phyloP scores from a whole-genome alignment of 306 rosid species.

The Aeschynomene evenia region DNA sequence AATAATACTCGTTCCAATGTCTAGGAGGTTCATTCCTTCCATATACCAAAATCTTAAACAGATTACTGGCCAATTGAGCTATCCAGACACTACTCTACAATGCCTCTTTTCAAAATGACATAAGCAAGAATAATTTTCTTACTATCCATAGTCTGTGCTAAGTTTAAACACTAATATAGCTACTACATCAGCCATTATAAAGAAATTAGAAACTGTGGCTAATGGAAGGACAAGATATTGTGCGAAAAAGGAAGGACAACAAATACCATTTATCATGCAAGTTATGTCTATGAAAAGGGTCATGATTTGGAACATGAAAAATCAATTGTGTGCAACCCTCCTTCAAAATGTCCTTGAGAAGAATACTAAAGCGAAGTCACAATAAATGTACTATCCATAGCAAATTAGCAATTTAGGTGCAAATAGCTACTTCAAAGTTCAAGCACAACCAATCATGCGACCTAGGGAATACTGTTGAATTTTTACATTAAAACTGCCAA shows the following conservation, averaged over 20 bases:
- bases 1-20: not conserved
- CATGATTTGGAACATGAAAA: not conserved
- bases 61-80: not conserved
- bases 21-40: not conserved
- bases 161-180: constrained; percentile 9
- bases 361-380: not conserved
- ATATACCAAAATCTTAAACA: not conserved
- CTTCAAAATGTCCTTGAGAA: not conserved
- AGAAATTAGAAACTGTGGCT: not conserved
- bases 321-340: not conserved
- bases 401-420: not conserved
- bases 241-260: not conserved
- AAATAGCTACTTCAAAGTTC: not conserved
- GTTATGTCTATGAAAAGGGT: not conserved
- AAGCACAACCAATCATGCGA: not conserved
- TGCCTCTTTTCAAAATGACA: constrained; percentile 10
- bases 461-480: not conserved
- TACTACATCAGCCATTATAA: not conserved
- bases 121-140: not conserved
- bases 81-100: not conserved
- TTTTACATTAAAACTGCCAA: not conserved
- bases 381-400: not conserved
- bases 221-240: not conserved
- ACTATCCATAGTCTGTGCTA: constrained; percentile 2
- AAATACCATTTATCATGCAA: not conserved